A percentile compares a stretch with the other conserved stretches of the same genome.
phyloP scores from a whole-genome alignment of 257 asterid genomes.

The Solanum megistacrolobum region DNA sequence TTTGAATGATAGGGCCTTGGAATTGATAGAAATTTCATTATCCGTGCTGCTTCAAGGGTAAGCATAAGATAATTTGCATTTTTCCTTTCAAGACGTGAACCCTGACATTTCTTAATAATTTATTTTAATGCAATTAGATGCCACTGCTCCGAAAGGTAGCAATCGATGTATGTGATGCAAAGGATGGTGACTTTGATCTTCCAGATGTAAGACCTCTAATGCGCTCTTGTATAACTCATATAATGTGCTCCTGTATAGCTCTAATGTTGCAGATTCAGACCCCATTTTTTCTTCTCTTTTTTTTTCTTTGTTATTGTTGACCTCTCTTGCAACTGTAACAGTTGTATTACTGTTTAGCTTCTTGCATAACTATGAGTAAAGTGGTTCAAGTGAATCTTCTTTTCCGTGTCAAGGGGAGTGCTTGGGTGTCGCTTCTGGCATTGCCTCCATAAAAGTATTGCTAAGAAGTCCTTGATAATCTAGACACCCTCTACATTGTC shows the following conservation, averaged over 20 bases:
- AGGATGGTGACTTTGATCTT: conserved; percentile 58
- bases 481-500: background rate
- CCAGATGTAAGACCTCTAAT: conserved; percentile 51
- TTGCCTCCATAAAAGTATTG: background rate
- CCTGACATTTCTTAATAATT: background rate
- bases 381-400: background rate
- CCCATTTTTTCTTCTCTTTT: background rate
- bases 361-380: background rate
- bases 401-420: background rate
- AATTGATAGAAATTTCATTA: conserved; percentile 43
- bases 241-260: background rate
- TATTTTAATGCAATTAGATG: conserved; percentile 27
- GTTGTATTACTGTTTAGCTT: background rate
- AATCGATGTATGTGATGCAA: conserved; percentile 73
- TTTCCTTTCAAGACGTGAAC: background rate
- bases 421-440: background rate
- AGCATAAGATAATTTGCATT: background rate
- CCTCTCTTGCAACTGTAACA: background rate
- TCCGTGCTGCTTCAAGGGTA: conserved; percentile 52
- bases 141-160: conserved; percentile 85
- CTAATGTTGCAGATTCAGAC: background rate
- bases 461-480: background rate
- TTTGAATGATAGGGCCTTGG: conserved; percentile 56
- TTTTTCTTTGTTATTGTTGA: background rate
- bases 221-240: background rate